Base-by-base conservation (phyloP, 495 filamentous ascomycete species). In the Trichoderma parareesei region DNA sequence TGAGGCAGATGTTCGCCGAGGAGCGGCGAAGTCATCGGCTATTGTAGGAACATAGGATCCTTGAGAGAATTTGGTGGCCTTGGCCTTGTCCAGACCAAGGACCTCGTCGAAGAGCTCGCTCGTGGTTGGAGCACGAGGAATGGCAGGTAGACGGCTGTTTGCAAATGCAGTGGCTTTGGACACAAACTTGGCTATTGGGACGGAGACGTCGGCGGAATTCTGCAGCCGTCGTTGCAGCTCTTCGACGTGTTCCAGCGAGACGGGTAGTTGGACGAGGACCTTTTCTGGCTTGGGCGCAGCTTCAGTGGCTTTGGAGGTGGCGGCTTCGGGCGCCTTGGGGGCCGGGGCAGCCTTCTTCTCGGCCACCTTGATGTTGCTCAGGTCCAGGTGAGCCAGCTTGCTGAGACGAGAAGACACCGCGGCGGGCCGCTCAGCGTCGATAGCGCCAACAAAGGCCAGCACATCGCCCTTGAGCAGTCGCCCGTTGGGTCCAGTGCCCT, bases 381-480 rank as follows among this genome's bases (percentile, higher is more conserved):
- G 84, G 74, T 98, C 95, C 37, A 98, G 83, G 73, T 96, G 91
- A 46, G 79, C 76, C 41, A 92, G 85, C 72, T 94, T 88, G 55
- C 81, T 76, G 69, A 97, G 86, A 10, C 85, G 84, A 37, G 80
- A 76, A 49, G 87, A 87, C 66, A 90, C 84, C 48, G 86, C 79
- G n/a, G 83, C 77, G 8, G 92, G 87, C 69, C 89, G 89, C 33
- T 84, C 78, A 48, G 85, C 75, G 55, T 87, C 75, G 69, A 97
- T 89, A 64, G 77, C 77, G 61, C 95, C 94, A 14, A 98, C 77
- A 73, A 93, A 94, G 40, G 92, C 92, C 55, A 98, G 85, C 9
- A 98, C 90, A 73, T 98, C 94, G 60, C 94, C 94, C 78, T 98
- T 98, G 42, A 98, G 82, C 49, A 98, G 80, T 60, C 95, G 88